These are phyloP conservation scores for Delonix regia DNA, from an alignment of 306 rosid genomes.

Conservation along the genomic window DNA sequence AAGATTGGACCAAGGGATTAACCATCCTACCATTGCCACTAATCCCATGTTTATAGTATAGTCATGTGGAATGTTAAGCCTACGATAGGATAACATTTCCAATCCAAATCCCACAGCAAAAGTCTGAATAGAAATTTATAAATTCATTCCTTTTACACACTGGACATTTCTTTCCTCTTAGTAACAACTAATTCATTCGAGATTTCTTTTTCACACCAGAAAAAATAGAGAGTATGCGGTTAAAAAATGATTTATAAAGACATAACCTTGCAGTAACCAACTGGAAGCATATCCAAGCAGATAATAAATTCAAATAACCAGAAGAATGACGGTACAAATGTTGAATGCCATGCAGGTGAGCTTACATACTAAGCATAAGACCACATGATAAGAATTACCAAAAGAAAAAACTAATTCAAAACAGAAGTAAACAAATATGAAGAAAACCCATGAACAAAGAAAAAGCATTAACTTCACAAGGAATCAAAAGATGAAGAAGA, in stretches of 20 bases:
- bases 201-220: not conserved
- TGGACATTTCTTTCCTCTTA: not conserved
- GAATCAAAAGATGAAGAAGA: conserved; percentile 20
- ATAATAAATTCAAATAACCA: not conserved
- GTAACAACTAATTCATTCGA: not conserved
- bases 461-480: not conserved
- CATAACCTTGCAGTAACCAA: not conserved
- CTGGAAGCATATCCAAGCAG: not conserved
- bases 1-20: not conserved
- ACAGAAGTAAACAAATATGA: conserved; percentile 1
- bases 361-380: conserved; percentile 18
- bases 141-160: not conserved
- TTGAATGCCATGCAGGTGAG: not conserved
- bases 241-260: not conserved
- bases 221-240: not conserved
- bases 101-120: not conserved
- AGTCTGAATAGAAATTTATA: not conserved
- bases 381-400: conserved; percentile 22
- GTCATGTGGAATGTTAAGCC: not conserved
- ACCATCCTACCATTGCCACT: not conserved
- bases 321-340: not conserved
- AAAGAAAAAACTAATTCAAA: conserved; percentile 21
- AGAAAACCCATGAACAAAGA: conserved; percentile 27
- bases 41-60: not conserved
- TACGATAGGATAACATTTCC: not conserved